Base-by-base conservation (phyloP, 805 yeast species). In the Suhomyces tanzawaensis region DNA sequence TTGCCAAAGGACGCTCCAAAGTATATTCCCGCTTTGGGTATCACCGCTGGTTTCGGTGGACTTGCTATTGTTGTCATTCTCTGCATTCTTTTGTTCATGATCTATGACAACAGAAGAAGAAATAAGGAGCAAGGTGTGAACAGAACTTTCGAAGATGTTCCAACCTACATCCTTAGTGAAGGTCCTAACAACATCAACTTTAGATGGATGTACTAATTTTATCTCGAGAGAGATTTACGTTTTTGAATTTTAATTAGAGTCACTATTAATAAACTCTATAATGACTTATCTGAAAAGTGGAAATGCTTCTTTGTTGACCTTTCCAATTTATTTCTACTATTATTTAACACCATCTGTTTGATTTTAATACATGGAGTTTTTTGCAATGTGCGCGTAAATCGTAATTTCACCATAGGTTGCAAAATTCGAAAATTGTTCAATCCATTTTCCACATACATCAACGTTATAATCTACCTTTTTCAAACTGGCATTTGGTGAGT, bases 191-290 rank as follows among this genome's bases (percentile, higher is more conserved):
- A 66, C 47, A 72, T 74, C 14, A 64, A 55, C 41, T 72, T 60
- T 46, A 55, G 77, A 51, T 72, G 77, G 77, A 68, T 72, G 72
- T 62, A 59, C 34, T 68, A 44, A 47, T n/a, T n/a, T n/a, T n/a
- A 15, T 34, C 12, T n/a, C n/a, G n/a, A n/a, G n/a, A 34, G 26
- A 32, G 26, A 25, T 25, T 32, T n/a, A 34, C 36, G 30, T 26
- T 19, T 14, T 22, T 25, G 26, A 30, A 25, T n/a, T 19, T 19
- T 19, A 13, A 7, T 19, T 21, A 13, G 7, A n/a, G 21, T 31
- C 14, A 31, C 34, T 31, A 21, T 31, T 31, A 31, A 17, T 19
- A n/a, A n/a, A n/a, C n/a, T n/a, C n/a, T n/a, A n/a, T n/a, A n/a
- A n/a, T n/a, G n/a, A n/a, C n/a, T n/a, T n/a, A n/a, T n/a, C n/a